Evolutionary conservation across 257 asterid species (phyloP).

Genomic region (Solanum tarapatanum): DNA sequence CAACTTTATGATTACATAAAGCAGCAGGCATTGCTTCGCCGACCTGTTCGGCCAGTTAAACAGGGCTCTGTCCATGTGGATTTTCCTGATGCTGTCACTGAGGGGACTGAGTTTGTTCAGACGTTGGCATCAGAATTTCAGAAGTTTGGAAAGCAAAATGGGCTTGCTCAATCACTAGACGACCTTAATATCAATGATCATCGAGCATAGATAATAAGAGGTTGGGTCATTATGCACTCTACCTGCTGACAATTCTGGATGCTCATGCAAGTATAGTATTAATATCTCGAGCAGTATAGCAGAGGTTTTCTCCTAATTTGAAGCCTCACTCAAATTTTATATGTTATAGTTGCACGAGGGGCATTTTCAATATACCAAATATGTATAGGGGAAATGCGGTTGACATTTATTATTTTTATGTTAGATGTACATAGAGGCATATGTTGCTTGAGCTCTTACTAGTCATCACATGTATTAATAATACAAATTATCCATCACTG

Average conservation of each 20-base stretch:
- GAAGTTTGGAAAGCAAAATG: constrained; percentile 27
- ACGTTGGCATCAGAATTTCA: constrained; percentile 48
- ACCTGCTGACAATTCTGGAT: neutral
- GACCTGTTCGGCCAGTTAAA: constrained; percentile 20
- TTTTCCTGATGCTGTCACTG: constrained; percentile 43
- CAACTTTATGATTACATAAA: constrained; percentile 48
- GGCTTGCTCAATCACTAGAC: constrained; percentile 15
- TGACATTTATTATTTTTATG: neutral
- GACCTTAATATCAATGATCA: constrained; percentile 25
- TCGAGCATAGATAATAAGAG: constrained; percentile 8
- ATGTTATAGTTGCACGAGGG: neutral
- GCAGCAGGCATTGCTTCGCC: constrained; percentile 26
- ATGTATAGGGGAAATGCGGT: neutral
- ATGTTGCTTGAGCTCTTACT: neutral
- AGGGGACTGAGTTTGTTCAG: constrained; percentile 44
- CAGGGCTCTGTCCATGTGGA: constrained; percentile 70
- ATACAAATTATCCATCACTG: neutral
- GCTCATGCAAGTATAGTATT: neutral
- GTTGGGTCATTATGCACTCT: neutral
- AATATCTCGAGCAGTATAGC: neutral
- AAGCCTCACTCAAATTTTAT: neutral
- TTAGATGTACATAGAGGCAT: neutral
- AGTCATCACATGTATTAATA: neutral
- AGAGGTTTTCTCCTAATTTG: neutral
- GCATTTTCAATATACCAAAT: neutral